Evolutionary conservation across 139 green algal genomes (phyloP), one percentile per base, ranked within the genome.

Genomic region (Tetradesmus lagerheimii): DNA sequence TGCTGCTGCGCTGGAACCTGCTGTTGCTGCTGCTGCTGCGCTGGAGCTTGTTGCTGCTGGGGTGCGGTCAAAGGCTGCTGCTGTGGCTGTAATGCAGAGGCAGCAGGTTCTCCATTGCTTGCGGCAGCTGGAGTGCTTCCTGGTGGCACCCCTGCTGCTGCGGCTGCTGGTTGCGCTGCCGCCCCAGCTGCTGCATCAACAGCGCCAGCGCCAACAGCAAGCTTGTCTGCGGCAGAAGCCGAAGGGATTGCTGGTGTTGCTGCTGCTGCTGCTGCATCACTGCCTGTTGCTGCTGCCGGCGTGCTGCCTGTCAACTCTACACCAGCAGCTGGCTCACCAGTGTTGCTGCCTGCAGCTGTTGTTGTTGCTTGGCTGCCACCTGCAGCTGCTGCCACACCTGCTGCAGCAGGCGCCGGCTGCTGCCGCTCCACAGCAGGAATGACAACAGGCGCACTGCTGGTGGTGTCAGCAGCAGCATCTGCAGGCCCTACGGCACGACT

Each of bases 11-110:
- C 43, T 31, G 41, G 5, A 18, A 53, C 37, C 20, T 75, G 15
- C 25, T 75, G 67, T 45, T 83, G 71, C 71, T 83, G 85, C 27
- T 75, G 16, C 43, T 47, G 43, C 18, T 77, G 85, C 45, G 78
- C 43, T 31, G 41, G 5, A 18, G 37, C 37, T 25, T 75, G 15
- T 45, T 83, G 71, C 71, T 83, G 85, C 27, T 75, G 16, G n/a
- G 39, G 43, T 6, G 18, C 29, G 2, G 53, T n/a, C 8, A 38
- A 4, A 4, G 20, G 14, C 38, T 67, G 67, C 47, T 43, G 25
- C 16, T 43, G 25, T 67, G 41, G 34, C 45, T 43, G 50, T 53
- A 50, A 35, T 47, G 20, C 25, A 37, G 50, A 29, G 16, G 53
- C 31, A 31, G 57, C 23, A 11, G 57, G 23, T 31, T 71, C 57